These are phyloP conservation scores for Tephrocybe sp. DNA, from an alignment of 768 basidiomycete genomes.

Conservation along the genomic window DNA sequence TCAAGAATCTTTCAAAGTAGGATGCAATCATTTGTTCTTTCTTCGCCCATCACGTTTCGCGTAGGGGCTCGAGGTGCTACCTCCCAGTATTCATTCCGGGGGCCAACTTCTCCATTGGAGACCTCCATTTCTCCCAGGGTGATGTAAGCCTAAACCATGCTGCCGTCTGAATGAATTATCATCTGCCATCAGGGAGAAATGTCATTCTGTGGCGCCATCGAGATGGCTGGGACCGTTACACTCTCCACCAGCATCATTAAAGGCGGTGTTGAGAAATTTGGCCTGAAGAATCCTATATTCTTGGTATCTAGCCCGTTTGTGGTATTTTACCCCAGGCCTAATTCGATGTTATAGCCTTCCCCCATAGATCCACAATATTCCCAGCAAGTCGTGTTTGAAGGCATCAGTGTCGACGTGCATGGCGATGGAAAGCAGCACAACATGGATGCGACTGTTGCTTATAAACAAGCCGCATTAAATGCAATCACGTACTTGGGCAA, in stretches of 20 bases:
- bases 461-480: conserved; percentile 78
- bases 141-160: conserved; percentile 38
- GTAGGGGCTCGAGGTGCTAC: conserved; percentile 68
- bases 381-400: conserved; percentile 75
- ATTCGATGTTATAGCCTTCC: conserved; percentile 47
- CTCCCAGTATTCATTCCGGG: conserved; percentile 77
- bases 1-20: conserved; percentile 70
- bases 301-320: conserved; percentile 34
- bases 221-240: conserved; percentile 77
- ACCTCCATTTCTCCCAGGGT: conserved; percentile 78
- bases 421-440: conserved; percentile 74
- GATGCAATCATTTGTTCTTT: neutral
- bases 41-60: neutral
- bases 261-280: conserved; percentile 70
- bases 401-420: conserved; percentile 69
- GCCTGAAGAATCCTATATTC: conserved; percentile 73
- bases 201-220: conserved; percentile 76
- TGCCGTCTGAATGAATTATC: neutral
- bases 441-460: conserved; percentile 80
- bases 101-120: conserved; percentile 75
- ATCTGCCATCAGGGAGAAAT: conserved; percentile 51
- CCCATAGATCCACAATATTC: conserved; percentile 75
- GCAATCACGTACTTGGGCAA: conserved; percentile 72
- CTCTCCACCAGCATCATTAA: conserved; percentile 73
- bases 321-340: neutral